Base-by-base conservation (phyloP, 2,329 filamentous ascomycete genomes). In the Paraconiothyrium brasiliense region DNA sequence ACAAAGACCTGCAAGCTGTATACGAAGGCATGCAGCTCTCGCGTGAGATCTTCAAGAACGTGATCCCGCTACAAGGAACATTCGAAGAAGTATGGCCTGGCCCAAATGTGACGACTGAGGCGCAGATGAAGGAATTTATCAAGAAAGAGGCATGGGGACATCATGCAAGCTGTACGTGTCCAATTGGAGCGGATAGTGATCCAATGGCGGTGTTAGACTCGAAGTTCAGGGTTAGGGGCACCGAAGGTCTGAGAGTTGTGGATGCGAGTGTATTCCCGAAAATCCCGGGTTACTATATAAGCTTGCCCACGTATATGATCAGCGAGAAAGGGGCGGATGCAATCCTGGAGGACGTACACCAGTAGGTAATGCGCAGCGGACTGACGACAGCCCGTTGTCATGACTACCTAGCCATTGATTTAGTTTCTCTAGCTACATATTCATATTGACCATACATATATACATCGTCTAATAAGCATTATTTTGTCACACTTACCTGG, bases 271-370 rank as follows among this genome's bases (percentile, higher is more conserved):
- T n/a, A 16, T 41, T 41, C 74, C 70, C 73, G 5, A 70, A 68
- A 37, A 74, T 76, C 35, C 85, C 85, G 1, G 87, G 86, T 11
- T 43, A 34, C 3, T 58, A 52, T 32, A 34, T 37, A 63, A 83
- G 79, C 56, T 87, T 85, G 67, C 80, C 83, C 30, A 80, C 81
- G 0, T 87, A 86, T 66, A 86, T 89, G 73, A 78, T 86, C 6
- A 82, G 81, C 1, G 87, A 89, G 79, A 90, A 89, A 80, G 87
- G 87, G 1, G 84, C 85, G 2, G 86, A 88, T n/a, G 9, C n/a
- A 16, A 41, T 41, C 2, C n/a, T 41, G 39, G 39, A 16, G 14
- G 39, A 41, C n/a, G 39, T 30, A 30, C 27, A 30, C 27, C 27
- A 30, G 4, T 30, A 30, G 27, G 27, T 30, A 30, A 30, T 30